Conservation (phyloP, 2,329 filamentous ascomycete species). For the Nannizzia gypsea region DNA sequence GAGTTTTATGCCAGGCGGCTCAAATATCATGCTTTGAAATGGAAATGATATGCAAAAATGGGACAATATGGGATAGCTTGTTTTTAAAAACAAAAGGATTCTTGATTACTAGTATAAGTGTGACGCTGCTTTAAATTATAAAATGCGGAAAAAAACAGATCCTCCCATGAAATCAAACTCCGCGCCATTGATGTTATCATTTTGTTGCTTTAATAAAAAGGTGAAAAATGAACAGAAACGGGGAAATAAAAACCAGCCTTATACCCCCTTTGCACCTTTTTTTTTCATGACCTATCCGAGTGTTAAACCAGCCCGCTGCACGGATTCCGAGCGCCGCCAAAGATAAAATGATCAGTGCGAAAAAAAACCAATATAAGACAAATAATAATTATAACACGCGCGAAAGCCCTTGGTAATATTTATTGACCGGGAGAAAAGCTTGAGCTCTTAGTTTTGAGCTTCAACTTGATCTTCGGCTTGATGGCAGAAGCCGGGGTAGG, state of each 20-base stretch:
- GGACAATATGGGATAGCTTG: neutral
- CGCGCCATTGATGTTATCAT: neutral
- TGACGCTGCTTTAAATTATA: neutral
- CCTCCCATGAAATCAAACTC: neutral
- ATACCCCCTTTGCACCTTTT: neutral
- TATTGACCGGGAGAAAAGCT: neutral
- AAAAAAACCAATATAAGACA: neutral
- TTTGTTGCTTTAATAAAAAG: neutral
- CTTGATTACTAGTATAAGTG: constrained; percentile 2
- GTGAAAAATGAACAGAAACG: neutral
- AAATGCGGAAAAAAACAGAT: neutral
- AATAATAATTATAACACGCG: neutral
- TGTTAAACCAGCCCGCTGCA: neutral
- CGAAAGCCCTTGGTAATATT: neutral
- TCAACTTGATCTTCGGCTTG: constrained; percentile 30
- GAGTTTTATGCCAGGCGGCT: constrained; percentile 2
- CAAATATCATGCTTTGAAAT: constrained; percentile 2
- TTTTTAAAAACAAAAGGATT: neutral
- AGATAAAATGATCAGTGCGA: neutral
- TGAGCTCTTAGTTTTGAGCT: constrained; percentile 22
- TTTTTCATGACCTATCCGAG: neutral
- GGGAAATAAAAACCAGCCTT: neutral
- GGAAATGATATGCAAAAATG: neutral
- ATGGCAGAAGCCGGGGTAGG: constrained; percentile 18
- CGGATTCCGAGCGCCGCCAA: neutral